Evolutionary conservation across 2,329 filamentous ascomycete genomes (phyloP), one percentile per base, ranked within the genome.

Genomic region (Cryphonectria parasitica): DNA sequence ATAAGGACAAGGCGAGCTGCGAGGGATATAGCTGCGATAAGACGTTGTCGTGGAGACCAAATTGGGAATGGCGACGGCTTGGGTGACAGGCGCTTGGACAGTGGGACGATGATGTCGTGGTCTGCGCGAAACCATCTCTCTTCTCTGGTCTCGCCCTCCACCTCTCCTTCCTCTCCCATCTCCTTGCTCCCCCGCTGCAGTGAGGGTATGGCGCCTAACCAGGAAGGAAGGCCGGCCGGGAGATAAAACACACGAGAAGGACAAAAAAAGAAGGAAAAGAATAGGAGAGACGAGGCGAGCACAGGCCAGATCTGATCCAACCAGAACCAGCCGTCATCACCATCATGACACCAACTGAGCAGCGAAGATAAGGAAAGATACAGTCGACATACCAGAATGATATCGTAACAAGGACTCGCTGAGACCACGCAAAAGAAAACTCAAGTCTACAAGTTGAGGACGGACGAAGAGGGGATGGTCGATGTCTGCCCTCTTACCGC

Each of bases 281-380:
- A 41, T 25, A 63, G 34, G 39, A n/a, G 43, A 22, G 25, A 19
- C 63, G 8, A 52, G 22, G 63, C 41, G 10, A 52, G 63, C 63
- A 64, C 63, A 64, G 41, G 63, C 63, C 63, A 64, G 62, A 49
- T 5, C 13, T 11, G 41, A 56, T 28, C 52, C 17, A n/a, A 13
- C 52, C 52, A 25, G 11, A 31, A 64, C 62, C 39, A 49, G 43
- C 28, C 43, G 19, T 64, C 63, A 49, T 52, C 43, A 28, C 36
- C 63, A 64, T 64, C n/a, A n/a, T 19, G 43, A 31, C 10, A 49
- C 13, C 28, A 52, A 31, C 28, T 3, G 41, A 17, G 17, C 25
- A 4, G 25, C 41, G 25, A 25, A 64, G 43, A 64, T 34, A 45
- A 64, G 63, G 41, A 45, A 52, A 64, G 17, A 41, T 31, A 31